phyloP scores from a whole-genome alignment of 208 protist genomes.

The Wallacemonas sp. region DNA sequence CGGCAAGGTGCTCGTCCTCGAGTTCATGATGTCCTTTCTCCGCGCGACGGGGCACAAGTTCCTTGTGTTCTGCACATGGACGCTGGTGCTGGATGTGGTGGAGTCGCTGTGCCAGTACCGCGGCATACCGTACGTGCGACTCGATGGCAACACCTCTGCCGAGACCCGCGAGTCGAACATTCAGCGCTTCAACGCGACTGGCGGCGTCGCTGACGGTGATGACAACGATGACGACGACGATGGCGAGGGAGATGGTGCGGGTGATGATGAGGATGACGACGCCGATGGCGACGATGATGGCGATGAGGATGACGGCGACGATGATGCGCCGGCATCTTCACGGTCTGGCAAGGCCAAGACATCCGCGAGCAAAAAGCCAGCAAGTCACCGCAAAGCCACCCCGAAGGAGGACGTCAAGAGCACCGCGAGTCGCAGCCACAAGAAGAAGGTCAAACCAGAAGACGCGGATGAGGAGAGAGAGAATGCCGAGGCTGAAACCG shows the following conservation, averaged over 20 bases:
- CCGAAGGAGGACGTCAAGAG: neutral
- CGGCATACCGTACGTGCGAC: constrained; percentile 49
- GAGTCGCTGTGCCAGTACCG: constrained; percentile 60
- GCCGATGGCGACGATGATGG: neutral
- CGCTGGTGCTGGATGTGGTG: constrained; percentile 71
- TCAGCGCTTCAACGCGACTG: constrained; percentile 65
- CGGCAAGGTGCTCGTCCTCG: constrained; percentile 84
- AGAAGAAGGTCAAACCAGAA: no score
- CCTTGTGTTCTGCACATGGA: constrained; percentile 96
- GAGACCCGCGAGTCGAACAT: constrained; percentile 81
- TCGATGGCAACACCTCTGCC: constrained; percentile 66
- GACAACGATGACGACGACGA: neutral
- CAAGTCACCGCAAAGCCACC: no score
- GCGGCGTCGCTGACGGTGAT: neutral
- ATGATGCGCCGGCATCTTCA: neutral
- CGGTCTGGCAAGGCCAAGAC: neutral
- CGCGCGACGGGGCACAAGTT: constrained; percentile 72
- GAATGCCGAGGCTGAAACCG: no score
- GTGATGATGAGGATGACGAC: neutral
- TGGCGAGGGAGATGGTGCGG: neutral
- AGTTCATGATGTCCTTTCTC: constrained; percentile 83
- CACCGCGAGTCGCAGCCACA: no score
- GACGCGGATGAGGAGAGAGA: neutral
- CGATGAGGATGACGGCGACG: neutral
- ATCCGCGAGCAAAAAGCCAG: no score